Evolutionary conservation across 345 rosid genomes (phyloP).

Genomic region (Pistacia vera): DNA sequence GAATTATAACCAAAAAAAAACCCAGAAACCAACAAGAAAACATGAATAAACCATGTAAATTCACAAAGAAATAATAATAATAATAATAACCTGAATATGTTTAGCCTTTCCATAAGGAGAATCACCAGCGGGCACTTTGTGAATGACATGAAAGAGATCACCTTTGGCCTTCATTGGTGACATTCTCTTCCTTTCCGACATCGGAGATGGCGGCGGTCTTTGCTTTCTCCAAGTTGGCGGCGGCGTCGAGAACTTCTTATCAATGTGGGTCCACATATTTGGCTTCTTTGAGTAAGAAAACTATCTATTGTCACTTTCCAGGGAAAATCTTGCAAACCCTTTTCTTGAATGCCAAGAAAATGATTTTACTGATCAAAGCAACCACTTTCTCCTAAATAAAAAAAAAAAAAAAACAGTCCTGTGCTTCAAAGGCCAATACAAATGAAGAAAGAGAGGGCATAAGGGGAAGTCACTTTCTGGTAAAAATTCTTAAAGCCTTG

Average conservation of each 20-base stretch:
- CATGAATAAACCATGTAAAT: background rate
- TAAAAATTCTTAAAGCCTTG: background rate
- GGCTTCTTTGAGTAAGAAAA: constrained; percentile 12
- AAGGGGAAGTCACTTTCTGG: background rate
- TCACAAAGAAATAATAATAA: background rate
- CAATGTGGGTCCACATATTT: constrained; percentile 11
- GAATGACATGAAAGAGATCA: constrained; percentile 59
- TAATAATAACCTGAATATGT: constrained; percentile 59
- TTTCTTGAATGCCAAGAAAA: constrained; percentile 4
- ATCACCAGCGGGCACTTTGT: constrained; percentile 78
- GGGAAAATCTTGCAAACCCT: background rate
- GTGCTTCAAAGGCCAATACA: background rate
- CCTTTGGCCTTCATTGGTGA: constrained; percentile 34
- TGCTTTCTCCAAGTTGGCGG: constrained; percentile 20
- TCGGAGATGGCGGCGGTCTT: constrained; percentile 1
- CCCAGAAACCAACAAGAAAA: background rate
- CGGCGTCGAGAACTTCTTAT: constrained; percentile 18
- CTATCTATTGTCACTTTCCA: constrained; percentile 1
- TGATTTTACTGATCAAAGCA: background rate
- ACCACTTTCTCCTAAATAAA: background rate
- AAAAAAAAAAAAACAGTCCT: background rate
- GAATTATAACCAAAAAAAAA: background rate
- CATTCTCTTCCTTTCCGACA: constrained; percentile 21
- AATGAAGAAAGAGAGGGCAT: background rate
- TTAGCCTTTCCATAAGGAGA: constrained; percentile 89